These are phyloP conservation scores for Cryptococcus neoformans DNA, from an alignment of 1,284 basidiomycete species.

Conservation along the genomic window DNA sequence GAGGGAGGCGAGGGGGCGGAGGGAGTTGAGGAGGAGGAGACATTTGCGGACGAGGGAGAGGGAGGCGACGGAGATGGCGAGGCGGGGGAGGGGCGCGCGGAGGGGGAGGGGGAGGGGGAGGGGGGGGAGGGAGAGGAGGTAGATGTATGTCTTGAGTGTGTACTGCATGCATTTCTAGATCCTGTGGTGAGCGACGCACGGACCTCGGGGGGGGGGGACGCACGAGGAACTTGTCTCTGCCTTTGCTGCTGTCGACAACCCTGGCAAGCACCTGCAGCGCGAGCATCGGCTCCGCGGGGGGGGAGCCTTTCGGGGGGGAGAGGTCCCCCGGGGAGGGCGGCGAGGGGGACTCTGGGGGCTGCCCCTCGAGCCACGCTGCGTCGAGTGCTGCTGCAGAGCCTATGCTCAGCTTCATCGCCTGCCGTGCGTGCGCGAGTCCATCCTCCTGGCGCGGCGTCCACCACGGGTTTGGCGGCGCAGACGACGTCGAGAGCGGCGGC, in stretches of 20 bases:
- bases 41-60: slow-evolving; percentile 28
- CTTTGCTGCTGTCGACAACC: slow-evolving; percentile 42
- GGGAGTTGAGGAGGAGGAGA: slow-evolving; percentile 41
- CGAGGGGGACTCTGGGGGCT: not conserved
- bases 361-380: not conserved
- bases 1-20: slow-evolving; percentile 39
- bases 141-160: slow-evolving; percentile 31
- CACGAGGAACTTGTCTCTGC: slow-evolving; percentile 45
- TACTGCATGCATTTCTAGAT: slow-evolving; percentile 46
- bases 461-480: not conserved
- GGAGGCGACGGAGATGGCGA: not conserved
- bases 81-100: not conserved
- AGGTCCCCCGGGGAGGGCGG: not conserved
- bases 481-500: not conserved
- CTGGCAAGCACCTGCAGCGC: slow-evolving; percentile 31
- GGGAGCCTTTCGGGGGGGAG: not conserved
- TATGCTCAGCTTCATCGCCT: too few relatives aligned
- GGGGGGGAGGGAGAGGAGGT: not conserved
- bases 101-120: slow-evolving; percentile 9
- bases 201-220: slow-evolving; percentile 10
- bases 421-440: too few relatives aligned
- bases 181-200: not conserved
- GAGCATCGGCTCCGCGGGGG: slow-evolving; percentile 8
- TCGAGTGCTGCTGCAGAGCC: too few relatives aligned
- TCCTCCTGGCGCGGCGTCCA: not conserved